phyloP scores from a whole-genome alignment of 257 asterid species.

The Henckelia pumila region DNA sequence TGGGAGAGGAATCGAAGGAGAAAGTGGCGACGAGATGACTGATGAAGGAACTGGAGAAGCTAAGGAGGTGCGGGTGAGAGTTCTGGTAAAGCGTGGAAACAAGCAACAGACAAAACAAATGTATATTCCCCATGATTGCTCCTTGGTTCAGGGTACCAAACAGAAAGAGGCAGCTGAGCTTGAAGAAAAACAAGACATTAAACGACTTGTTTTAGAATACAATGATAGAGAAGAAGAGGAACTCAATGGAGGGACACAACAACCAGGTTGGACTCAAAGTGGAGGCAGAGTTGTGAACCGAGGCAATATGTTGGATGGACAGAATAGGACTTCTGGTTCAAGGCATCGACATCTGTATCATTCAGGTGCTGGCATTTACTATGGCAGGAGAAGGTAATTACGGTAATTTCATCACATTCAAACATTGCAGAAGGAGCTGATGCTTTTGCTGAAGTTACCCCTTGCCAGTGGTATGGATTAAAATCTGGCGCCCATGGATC shows the following conservation, averaged over 20 bases:
- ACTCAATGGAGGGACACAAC: slow-evolving; percentile 64
- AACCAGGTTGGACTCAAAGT: slow-evolving; percentile 54
- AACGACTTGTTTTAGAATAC: slow-evolving; percentile 81
- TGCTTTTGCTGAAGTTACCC: not conserved
- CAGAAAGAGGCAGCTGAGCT: slow-evolving; percentile 99
- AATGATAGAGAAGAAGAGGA: slow-evolving; percentile 99
- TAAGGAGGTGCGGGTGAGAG: slow-evolving; percentile 83
- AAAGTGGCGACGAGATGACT: slow-evolving; percentile 82
- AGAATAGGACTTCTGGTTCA: slow-evolving; percentile 54
- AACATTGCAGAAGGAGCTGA: not conserved
- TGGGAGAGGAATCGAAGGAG: slow-evolving; percentile 68
- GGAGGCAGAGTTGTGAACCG: slow-evolving; percentile 62
- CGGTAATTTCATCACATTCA: not conserved
- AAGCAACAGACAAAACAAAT: slow-evolving; percentile 91
- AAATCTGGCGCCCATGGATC: not conserved
- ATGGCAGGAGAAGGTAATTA: slow-evolving; percentile 67
- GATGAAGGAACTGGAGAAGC: slow-evolving; percentile 71
- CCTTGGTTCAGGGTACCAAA: slow-evolving; percentile 90
- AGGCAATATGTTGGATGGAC: slow-evolving; percentile 74
- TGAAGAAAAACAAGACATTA: slow-evolving; percentile 96
- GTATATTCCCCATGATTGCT: slow-evolving; percentile 86
- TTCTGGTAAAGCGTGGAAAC: slow-evolving; percentile 92
- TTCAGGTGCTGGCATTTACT: slow-evolving; percentile 80
- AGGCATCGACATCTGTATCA: slow-evolving; percentile 67
- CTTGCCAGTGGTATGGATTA: not conserved